Evolutionary conservation across 208 protist species (phyloP).

Genomic region (Angomonas ambiguus): DNA sequence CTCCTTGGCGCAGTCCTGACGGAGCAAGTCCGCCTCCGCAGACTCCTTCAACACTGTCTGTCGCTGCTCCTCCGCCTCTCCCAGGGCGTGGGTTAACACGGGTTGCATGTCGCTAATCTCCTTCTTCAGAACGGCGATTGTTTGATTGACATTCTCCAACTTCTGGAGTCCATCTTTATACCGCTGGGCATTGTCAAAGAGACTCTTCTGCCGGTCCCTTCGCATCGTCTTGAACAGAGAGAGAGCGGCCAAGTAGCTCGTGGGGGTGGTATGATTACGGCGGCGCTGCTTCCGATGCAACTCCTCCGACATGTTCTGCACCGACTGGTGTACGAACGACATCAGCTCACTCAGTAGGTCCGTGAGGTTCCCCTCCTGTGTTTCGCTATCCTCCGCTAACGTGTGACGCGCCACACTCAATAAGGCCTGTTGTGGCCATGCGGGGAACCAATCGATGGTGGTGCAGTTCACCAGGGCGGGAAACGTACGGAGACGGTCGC

Average conservation of each 20-base stretch:
- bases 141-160: conserved; percentile 88
- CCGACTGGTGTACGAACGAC: conserved; percentile 87
- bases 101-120: conserved; percentile 94
- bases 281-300: conserved; percentile 88
- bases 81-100: conserved; percentile 77
- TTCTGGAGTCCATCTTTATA: conserved; percentile 90
- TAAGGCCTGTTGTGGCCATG: conserved; percentile 94
- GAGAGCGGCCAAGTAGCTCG: conserved; percentile 93
- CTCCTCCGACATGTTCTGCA: conserved; percentile 66
- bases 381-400: conserved; percentile 17
- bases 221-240: conserved; percentile 81
- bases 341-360: conserved; percentile 72
- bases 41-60: conserved; percentile 79
- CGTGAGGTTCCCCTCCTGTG: conserved; percentile 11
- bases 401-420: conserved; percentile 61
- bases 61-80: conserved; percentile 90
- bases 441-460: conserved; percentile 97
- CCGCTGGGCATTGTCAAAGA: conserved; percentile 48
- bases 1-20: conserved; percentile 72
- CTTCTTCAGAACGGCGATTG: conserved; percentile 92
- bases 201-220: conserved; percentile 50
- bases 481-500: conserved; percentile 93
- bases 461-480: conserved; percentile 97
- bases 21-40: conserved; percentile 80
- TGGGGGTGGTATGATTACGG: conserved; percentile 95